phyloP scores from a whole-genome alignment of 345 rosid species.

The Linum usitatissimum region DNA sequence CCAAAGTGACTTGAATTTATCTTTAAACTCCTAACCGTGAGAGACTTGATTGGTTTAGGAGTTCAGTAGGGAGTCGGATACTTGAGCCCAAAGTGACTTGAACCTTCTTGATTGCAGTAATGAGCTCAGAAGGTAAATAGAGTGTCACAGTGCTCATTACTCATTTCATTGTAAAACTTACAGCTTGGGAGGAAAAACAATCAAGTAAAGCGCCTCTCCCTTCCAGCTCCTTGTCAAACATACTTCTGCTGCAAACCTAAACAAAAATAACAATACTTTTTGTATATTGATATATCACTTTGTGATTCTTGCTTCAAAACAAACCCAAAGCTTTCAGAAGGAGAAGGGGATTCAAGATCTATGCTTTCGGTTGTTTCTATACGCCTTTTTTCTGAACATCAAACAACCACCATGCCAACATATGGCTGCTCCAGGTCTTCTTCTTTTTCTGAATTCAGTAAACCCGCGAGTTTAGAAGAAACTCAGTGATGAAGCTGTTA shows the following conservation, averaged over 20 bases:
- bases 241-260: not conserved
- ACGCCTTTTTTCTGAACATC: not conserved
- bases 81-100: too few species aligned
- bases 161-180: not conserved
- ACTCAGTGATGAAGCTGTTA: not conserved
- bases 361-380: not conserved
- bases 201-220: not conserved
- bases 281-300: not conserved
- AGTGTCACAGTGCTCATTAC: not conserved
- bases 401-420: not conserved
- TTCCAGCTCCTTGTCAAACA: not conserved
- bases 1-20: too few species aligned
- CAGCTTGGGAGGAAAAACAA: not conserved
- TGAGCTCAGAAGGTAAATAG: not conserved
- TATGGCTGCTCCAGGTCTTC: too few species aligned
- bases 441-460: too few species aligned
- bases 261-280: not conserved
- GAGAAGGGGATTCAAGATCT: not conserved
- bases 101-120: too few species aligned
- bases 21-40: too few species aligned
- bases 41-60: too few species aligned
- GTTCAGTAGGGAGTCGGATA: too few species aligned
- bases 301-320: not conserved
- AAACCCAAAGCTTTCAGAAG: not conserved
- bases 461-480: not conserved